These are phyloP conservation scores for Penicillium sp. DNA, from an alignment of 2,329 filamentous ascomycete species.

Conservation along the genomic window DNA sequence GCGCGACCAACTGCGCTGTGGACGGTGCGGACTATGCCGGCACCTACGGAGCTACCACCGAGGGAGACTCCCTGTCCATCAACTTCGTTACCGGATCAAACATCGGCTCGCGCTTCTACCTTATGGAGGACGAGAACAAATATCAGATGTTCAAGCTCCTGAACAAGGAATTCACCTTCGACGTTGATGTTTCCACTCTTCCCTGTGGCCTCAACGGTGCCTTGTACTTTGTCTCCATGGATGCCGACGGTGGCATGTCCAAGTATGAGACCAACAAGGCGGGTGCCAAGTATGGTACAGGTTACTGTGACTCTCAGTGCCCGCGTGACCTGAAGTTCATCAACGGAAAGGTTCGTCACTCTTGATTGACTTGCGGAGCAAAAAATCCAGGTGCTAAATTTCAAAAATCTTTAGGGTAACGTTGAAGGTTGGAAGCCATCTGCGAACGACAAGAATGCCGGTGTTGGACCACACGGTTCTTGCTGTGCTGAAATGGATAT, in stretches of 20 bases:
- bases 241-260: slow-evolving; percentile 53
- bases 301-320: slow-evolving; percentile 60
- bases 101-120: slow-evolving; percentile 54
- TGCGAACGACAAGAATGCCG: slow-evolving; percentile 49
- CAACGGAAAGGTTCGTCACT: slow-evolving; percentile 28
- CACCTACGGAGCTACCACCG: slow-evolving; percentile 50
- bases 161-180: slow-evolving; percentile 65
- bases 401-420: slow-evolving; percentile 40
- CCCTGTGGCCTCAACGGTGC: slow-evolving; percentile 68
- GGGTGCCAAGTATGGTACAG: slow-evolving; percentile 56
- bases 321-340: slow-evolving; percentile 45
- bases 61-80: slow-evolving; percentile 45
- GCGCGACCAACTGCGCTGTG: slow-evolving; percentile 52
- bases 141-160: slow-evolving; percentile 62
- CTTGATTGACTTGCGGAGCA: no score
- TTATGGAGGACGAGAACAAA: slow-evolving; percentile 55
- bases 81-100: slow-evolving; percentile 44
- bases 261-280: slow-evolving; percentile 50
- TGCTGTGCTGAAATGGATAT: slow-evolving; percentile 66
- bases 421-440: slow-evolving; percentile 50
- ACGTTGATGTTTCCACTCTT: slow-evolving; percentile 63
- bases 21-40: slow-evolving; percentile 51
- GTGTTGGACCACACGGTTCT: slow-evolving; percentile 50
- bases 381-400: not conserved
- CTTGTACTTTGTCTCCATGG: slow-evolving; percentile 60